phyloP scores from a whole-genome alignment of 2,329 filamentous ascomycete species.

The Furcasterigmium furcatum region DNA sequence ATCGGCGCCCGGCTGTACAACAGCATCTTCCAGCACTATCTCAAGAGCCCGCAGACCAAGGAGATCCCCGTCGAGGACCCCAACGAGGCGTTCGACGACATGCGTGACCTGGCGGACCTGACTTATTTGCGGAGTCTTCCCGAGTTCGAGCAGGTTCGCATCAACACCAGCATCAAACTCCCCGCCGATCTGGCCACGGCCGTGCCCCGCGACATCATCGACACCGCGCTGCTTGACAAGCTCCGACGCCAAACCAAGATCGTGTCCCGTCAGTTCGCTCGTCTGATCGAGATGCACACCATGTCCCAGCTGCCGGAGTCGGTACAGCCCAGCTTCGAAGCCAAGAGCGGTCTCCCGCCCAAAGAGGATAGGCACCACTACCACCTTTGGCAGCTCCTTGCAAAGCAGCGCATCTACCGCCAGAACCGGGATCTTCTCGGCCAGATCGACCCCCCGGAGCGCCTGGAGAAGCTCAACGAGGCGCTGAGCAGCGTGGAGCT shows the following conservation, averaged over 20 bases:
- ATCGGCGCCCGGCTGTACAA: constrained; percentile 80
- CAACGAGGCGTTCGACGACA: constrained; percentile 78
- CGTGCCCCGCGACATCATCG: constrained; percentile 51
- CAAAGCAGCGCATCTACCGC: constrained; percentile 74
- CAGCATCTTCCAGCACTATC: constrained; percentile 69
- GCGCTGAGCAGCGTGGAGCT: constrained; percentile 65
- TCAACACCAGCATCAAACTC: constrained; percentile 50
- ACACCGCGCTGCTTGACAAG: constrained; percentile 48
- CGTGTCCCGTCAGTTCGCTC: constrained; percentile 69
- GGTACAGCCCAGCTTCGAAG: constrained; percentile 50
- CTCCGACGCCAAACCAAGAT: constrained; percentile 68
- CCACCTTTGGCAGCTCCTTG: constrained; percentile 68
- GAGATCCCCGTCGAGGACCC: constrained; percentile 95
- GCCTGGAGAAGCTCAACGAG: constrained; percentile 69
- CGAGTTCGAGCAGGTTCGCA: constrained; percentile 52
- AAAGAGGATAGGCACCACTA: constrained; percentile 60
- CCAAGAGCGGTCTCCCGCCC: constrained; percentile 38
- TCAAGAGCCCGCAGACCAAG: constrained; percentile 63
- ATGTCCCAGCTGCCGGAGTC: constrained; percentile 56
- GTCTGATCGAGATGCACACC: constrained; percentile 73
- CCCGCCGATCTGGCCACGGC: constrained; percentile 37
- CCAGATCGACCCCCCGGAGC: constrained; percentile 65
- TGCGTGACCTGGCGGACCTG: constrained; percentile 74
- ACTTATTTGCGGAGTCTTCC: constrained; percentile 57
- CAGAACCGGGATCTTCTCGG: constrained; percentile 71